These are phyloP conservation scores for Barbatosphaeria neglecta DNA, from an alignment of 495 filamentous ascomycete genomes.

Conservation along the genomic window DNA sequence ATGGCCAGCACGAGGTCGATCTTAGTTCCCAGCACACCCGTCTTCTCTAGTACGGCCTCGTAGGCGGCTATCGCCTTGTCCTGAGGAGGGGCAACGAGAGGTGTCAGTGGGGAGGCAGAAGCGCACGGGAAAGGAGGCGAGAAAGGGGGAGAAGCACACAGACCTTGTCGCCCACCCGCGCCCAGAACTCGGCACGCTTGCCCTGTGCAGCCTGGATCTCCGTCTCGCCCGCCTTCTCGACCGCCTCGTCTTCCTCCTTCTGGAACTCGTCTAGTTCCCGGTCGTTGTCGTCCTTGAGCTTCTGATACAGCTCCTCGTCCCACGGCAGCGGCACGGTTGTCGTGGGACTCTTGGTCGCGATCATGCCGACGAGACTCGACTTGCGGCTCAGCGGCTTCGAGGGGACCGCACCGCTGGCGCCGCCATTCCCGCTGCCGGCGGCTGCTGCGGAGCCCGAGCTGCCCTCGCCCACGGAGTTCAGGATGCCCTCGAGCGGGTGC, in stretches of 20 bases:
- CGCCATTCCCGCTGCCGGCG: too few species aligned
- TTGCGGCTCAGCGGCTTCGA: slow-evolving; percentile 38
- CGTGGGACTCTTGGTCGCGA: slow-evolving; percentile 53
- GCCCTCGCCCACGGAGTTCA: slow-evolving; percentile 68
- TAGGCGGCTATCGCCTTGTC: slow-evolving; percentile 86
- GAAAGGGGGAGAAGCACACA: slow-evolving; percentile 6
- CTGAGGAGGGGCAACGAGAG: slow-evolving; percentile 40
- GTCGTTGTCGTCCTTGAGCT: slow-evolving; percentile 76
- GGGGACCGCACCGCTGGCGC: slow-evolving; percentile 21
- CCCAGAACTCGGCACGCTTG: slow-evolving; percentile 92
- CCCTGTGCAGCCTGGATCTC: slow-evolving; percentile 86
- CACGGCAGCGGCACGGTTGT: slow-evolving; percentile 63
- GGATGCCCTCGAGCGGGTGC: slow-evolving; percentile 81
- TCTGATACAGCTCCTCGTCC: slow-evolving; percentile 83
- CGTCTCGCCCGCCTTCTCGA: slow-evolving; percentile 89
- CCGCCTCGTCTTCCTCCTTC: slow-evolving; percentile 90
- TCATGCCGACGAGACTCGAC: slow-evolving; percentile 53
- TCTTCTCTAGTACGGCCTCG: slow-evolving; percentile 89
- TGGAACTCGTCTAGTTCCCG: slow-evolving; percentile 82
- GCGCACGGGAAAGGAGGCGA: too few species aligned
- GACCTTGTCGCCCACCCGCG: slow-evolving; percentile 91
- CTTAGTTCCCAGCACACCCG: slow-evolving; percentile 84
- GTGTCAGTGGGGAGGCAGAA: not conserved
- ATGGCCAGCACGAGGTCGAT: slow-evolving; percentile 95
- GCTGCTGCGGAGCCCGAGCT: slow-evolving; percentile 35